Percentiles rank a stretch among this genome's conserved stretches.
These are phyloP conservation scores for Tubosaeta brunneosetosa DNA, from an alignment of 768 basidiomycete species.

Conservation along the genomic window DNA sequence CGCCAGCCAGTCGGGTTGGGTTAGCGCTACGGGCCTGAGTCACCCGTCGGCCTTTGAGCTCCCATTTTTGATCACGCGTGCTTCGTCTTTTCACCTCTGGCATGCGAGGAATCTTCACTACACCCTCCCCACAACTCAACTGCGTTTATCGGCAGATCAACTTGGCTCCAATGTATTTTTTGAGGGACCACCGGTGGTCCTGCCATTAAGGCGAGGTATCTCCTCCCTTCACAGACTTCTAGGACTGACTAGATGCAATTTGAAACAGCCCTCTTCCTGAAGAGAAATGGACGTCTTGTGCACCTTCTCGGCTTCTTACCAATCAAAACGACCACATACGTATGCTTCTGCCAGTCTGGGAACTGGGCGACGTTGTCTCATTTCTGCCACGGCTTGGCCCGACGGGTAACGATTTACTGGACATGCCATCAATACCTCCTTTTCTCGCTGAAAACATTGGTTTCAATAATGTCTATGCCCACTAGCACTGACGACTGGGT, in stretches of 20 bases:
- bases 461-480: not conserved
- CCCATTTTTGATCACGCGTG: not conserved
- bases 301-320: not conserved
- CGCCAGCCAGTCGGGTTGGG: not conserved
- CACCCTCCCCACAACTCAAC: not conserved
- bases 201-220: not conserved
- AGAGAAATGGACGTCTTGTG: not conserved
- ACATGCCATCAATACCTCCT: not conserved
- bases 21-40: not conserved
- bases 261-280: not conserved
- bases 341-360: not conserved
- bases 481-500: no score
- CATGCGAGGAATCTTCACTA: not conserved
- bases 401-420: not conserved
- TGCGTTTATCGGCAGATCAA: not conserved
- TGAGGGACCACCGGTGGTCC: not conserved
- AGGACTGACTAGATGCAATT: not conserved
- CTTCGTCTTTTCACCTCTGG: not conserved
- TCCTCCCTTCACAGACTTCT: not conserved
- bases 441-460: not conserved
- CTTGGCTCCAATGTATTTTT: not conserved
- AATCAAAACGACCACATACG: not conserved
- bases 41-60: conserved; percentile 2
- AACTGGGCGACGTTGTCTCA: not conserved
- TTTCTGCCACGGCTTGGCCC: not conserved